Conservation (phyloP, 1,284 basidiomycete genomes). For the Schizopora paradoxa region DNA sequence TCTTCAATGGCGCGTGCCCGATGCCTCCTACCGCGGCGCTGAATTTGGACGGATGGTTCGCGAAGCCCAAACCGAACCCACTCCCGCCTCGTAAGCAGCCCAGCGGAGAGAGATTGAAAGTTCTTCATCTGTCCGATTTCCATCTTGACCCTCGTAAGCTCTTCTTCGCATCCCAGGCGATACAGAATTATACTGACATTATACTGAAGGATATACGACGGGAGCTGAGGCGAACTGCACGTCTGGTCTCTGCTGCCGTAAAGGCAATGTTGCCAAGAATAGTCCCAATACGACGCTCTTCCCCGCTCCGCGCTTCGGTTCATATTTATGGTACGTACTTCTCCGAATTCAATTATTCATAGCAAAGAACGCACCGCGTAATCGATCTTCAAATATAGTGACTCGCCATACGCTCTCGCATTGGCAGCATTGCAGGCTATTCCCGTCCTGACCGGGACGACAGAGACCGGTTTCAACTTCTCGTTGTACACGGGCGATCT, state of each 20-base stretch:
- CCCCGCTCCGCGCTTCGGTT: conserved; percentile 64
- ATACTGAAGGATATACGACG: conserved; percentile 53
- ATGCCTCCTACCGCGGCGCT: conserved; percentile 46
- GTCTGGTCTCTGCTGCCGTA: conserved; percentile 67
- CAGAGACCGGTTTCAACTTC: conserved; percentile 56
- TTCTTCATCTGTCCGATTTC: conserved; percentile 73
- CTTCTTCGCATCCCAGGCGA: background rate
- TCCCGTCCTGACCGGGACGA: conserved; percentile 59
- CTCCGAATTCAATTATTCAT: background rate
- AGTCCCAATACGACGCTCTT: conserved; percentile 47
- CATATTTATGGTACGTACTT: conserved; percentile 52
- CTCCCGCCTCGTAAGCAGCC: conserved; percentile 48
- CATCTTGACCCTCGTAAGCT: conserved; percentile 67
- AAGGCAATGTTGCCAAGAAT: conserved; percentile 44
- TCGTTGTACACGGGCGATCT: conserved; percentile 75
- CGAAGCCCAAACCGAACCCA: conserved; percentile 65
- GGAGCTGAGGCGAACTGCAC: conserved; percentile 74
- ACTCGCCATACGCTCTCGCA: conserved; percentile 62
- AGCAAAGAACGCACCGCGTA: background rate
- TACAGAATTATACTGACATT: conserved; percentile 4
- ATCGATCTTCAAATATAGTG: conserved; percentile 36
- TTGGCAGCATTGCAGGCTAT: conserved; percentile 63
- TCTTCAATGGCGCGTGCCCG: conserved; percentile 42
- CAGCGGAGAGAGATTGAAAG: conserved; percentile 63
- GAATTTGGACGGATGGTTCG: conserved; percentile 53